These are phyloP conservation scores for Heliocybe sulcata DNA, from an alignment of 1,284 basidiomycete genomes.

Conservation along the genomic window DNA sequence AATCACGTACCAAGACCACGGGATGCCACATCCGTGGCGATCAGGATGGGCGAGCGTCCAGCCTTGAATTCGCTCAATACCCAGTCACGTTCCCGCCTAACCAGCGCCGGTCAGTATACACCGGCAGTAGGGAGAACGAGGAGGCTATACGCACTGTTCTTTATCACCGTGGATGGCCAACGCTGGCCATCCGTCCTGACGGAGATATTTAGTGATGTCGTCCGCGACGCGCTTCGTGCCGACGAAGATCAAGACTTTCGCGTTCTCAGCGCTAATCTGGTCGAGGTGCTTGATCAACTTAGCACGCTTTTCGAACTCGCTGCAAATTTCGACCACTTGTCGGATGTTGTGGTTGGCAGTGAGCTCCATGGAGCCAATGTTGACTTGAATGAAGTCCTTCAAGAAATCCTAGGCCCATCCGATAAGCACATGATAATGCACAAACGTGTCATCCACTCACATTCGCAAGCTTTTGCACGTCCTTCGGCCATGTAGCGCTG, in stretches of 20 bases:
- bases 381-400: constrained; percentile 95
- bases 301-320: constrained; percentile 95
- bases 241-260: constrained; percentile 98
- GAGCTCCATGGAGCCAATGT: constrained; percentile 98
- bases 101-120: constrained; percentile 13
- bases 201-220: constrained; percentile 95
- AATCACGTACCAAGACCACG: constrained; percentile 97
- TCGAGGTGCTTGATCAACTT: constrained; percentile 98
- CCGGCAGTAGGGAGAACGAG: neutral
- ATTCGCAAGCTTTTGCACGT: constrained; percentile 94
- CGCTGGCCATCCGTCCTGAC: constrained; percentile 98
- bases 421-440: neutral
- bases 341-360: constrained; percentile 98
- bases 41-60: constrained; percentile 94
- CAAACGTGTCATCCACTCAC: constrained; percentile 26
- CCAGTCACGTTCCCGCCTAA: constrained; percentile 97
- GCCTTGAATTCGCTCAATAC: constrained; percentile 98
- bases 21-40: constrained; percentile 96
- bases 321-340: constrained; percentile 95
- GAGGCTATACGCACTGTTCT: constrained; percentile 67
- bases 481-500: constrained; percentile 99
- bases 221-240: constrained; percentile 97
- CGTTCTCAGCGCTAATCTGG: constrained; percentile 93
- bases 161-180: constrained; percentile 99
- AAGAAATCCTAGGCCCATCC: constrained; percentile 78